Evolutionary conservation across 2,329 filamentous ascomycete species (phyloP).

Genomic region (Waltergamsia citrina): DNA sequence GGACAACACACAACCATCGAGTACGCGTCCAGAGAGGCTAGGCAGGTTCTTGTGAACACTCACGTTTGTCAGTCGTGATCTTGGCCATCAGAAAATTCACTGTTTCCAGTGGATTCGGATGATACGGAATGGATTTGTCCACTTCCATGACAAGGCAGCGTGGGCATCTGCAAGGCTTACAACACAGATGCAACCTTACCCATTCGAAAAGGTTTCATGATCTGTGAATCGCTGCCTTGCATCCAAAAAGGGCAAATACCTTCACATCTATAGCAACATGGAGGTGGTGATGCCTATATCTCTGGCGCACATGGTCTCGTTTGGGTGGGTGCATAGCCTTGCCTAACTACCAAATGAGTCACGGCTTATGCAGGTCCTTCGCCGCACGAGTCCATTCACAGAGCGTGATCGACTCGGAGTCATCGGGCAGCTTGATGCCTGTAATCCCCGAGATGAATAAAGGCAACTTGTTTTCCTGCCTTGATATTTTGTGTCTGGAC

Average conservation of each 20-base stretch:
- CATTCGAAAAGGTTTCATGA: too few species aligned
- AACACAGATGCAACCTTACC: too few species aligned
- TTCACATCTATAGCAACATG: neutral
- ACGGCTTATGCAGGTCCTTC: neutral
- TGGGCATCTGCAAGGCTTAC: constrained; percentile 1
- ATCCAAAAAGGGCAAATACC: neutral
- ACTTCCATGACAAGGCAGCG: neutral
- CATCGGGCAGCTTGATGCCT: constrained; percentile 4
- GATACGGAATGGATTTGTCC: too few species aligned
- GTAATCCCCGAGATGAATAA: neutral
- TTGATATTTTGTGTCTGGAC: too few species aligned
- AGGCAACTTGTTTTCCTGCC: neutral
- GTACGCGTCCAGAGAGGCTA: too few species aligned
- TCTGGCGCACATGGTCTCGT: neutral
- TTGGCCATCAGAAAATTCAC: too few species aligned
- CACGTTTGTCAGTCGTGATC: too few species aligned
- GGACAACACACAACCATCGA: too few species aligned
- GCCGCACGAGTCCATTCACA: neutral
- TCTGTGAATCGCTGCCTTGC: neutral
- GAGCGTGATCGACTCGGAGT: neutral
- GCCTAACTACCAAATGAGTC: constrained; percentile 2
- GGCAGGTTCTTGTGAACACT: too few species aligned
- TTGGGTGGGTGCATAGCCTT: neutral
- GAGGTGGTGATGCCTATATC: constrained; percentile 1
- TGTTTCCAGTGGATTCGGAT: too few species aligned